Evolutionary conservation across 2,329 filamentous ascomycete genomes (phyloP).

Genomic region (Akanthomyces dipterigenus): DNA sequence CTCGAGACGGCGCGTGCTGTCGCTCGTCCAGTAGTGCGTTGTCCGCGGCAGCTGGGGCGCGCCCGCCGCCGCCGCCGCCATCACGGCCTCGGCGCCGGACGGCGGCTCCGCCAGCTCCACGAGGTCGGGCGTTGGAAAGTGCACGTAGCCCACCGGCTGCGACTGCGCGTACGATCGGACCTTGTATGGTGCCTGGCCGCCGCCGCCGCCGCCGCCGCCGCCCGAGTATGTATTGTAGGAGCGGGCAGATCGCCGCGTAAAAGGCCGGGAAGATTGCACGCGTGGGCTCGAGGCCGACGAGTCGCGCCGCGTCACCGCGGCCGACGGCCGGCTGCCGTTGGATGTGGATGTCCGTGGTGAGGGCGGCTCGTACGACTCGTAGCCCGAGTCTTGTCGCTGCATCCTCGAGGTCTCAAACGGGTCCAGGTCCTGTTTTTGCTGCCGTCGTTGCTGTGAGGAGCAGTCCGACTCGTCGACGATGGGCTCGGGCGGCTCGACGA

Average conservation of each 20-base stretch:
- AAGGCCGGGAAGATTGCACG: constrained; percentile 31
- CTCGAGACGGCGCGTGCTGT: constrained; percentile 54
- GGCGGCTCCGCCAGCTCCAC: constrained; percentile 21
- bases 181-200: constrained; percentile 23
- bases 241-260: constrained; percentile 33
- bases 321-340: constrained; percentile 18
- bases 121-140: constrained; percentile 41
- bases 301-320: constrained; percentile 14
- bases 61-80: no score
- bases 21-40: constrained; percentile 61
- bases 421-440: constrained; percentile 6
- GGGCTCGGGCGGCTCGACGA: constrained; percentile 34
- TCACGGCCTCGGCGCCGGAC: constrained; percentile 13
- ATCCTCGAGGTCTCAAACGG: constrained; percentile 31
- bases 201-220: constrained; percentile 8
- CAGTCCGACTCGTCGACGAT: constrained; percentile 18
- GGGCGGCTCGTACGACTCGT: constrained; percentile 40
- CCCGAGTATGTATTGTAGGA: constrained; percentile 25
- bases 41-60: constrained; percentile 48
- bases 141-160: constrained; percentile 37
- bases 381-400: constrained; percentile 52
- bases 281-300: constrained; percentile 20
- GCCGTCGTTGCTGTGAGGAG: constrained; percentile 8
- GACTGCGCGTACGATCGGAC: constrained; percentile 26
- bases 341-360: constrained; percentile 32